Conservation (phyloP, 495 filamentous ascomycete species). For the Hypoxylon trugodes region DNA sequence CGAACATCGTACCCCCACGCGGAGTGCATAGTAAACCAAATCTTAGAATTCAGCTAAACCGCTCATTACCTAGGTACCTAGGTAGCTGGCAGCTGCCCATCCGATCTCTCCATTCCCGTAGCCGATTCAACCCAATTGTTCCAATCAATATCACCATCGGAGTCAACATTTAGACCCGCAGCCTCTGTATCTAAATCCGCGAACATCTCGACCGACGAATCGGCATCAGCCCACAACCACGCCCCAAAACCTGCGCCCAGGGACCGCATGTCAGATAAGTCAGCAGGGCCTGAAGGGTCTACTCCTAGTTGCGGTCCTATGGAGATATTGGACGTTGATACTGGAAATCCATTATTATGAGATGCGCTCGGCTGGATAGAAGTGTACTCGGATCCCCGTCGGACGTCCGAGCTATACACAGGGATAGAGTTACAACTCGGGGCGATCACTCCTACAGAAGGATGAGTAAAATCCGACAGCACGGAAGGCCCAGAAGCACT, state of each 20-base stretch:
- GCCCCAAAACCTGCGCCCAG: constrained; percentile 32
- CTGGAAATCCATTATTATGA: background rate
- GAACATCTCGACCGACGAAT: constrained; percentile 32
- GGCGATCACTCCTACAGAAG: background rate
- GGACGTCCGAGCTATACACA: background rate
- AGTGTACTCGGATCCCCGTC: constrained; percentile 35
- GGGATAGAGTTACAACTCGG: background rate
- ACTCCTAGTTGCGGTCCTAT: constrained; percentile 2
- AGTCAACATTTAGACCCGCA: constrained; percentile 45
- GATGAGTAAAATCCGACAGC: background rate
- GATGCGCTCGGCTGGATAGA: constrained; percentile 43
- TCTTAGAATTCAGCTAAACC: no score
- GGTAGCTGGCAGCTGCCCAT: background rate
- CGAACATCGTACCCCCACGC: no score
- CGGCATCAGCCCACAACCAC: constrained; percentile 50
- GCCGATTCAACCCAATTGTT: constrained; percentile 60
- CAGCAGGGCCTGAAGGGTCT: background rate
- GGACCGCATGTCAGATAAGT: no score
- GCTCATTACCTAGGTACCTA: no score
- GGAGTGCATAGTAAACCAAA: no score
- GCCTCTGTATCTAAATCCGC: constrained; percentile 38
- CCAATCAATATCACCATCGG: constrained; percentile 57
- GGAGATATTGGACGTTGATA: background rate
- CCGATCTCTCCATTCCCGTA: constrained; percentile 46
- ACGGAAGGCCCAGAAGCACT: background rate